These are phyloP conservation scores for Euphorbia celastroides DNA, from an alignment of 441 rosid genomes.

Conservation along the genomic window DNA sequence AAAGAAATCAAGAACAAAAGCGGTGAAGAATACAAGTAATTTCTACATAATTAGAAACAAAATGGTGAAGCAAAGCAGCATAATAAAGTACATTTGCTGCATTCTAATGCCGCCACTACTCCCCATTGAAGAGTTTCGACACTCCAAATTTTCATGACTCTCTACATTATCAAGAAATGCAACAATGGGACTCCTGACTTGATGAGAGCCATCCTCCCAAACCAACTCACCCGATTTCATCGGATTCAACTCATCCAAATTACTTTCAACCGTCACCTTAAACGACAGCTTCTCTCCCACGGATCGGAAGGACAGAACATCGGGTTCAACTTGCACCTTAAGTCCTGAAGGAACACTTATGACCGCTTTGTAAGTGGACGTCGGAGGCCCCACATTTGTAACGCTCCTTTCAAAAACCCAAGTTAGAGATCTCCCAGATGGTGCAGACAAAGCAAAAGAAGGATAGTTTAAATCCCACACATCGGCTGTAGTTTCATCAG, in stretches of 20 bases:
- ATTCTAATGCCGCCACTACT: background rate
- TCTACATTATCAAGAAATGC: conserved; percentile 19
- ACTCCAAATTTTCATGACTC: background rate
- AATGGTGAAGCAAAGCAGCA: background rate
- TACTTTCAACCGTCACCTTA: conserved; percentile 28
- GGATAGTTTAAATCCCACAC: conserved; percentile 13
- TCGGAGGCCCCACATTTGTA: conserved; percentile 48
- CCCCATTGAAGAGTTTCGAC: background rate
- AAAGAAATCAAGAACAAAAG: background rate
- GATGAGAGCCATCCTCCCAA: conserved; percentile 46
- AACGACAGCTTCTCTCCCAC: conserved; percentile 34
- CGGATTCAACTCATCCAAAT: background rate
- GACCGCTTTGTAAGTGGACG: conserved; percentile 30
- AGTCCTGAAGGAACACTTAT: conserved; percentile 24
- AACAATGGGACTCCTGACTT: conserved; percentile 56
- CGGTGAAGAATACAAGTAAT: background rate
- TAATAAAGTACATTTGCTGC: background rate
- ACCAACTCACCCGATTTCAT: conserved; percentile 31
- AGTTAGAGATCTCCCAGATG: background rate
- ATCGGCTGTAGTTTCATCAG: background rate
- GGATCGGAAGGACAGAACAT: conserved; percentile 26
- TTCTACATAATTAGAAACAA: background rate
- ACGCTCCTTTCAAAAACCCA: conserved; percentile 35
- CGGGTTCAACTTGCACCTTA: conserved; percentile 29
- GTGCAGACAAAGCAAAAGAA: conserved; percentile 39